These are phyloP conservation scores for Ophiognomonia clavigignenti-juglandacearum DNA, from an alignment of 2,329 filamentous ascomycete genomes.

Conservation along the genomic window DNA sequence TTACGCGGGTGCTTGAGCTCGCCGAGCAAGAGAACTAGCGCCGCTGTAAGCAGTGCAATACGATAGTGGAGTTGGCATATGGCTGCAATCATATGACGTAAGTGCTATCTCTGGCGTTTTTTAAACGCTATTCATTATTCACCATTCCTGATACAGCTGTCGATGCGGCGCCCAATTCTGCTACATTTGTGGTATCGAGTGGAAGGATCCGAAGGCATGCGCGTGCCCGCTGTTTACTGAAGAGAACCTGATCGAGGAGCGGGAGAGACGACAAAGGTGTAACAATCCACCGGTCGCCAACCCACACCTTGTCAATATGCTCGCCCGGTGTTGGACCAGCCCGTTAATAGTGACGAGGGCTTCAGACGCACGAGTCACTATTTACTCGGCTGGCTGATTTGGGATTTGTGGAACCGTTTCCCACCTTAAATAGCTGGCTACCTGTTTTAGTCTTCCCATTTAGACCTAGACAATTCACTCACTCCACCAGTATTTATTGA, in stretches of 20 bases:
- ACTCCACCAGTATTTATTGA: no score
- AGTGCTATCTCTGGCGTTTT: constrained; percentile 24
- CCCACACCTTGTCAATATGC: no score
- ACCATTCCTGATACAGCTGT: constrained; percentile 31
- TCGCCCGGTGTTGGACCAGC: no score
- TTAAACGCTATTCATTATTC: not conserved
- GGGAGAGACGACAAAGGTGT: no score
- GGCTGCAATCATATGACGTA: constrained; percentile 56
- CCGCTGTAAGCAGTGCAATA: constrained; percentile 39
- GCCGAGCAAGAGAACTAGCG: constrained; percentile 44
- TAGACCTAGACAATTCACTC: no score
- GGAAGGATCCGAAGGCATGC: constrained; percentile 38
- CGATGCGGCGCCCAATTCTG: constrained; percentile 42
- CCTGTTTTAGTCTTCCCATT: no score
- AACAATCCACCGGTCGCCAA: no score
- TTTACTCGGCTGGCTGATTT: no score
- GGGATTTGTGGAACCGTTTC: no score
- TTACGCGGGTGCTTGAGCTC: constrained; percentile 34
- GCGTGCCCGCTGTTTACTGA: not conserved
- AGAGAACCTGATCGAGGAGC: not conserved
- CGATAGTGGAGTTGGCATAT: constrained; percentile 41
- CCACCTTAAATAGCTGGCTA: no score
- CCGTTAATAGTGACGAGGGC: no score
- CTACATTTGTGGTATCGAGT: constrained; percentile 37
- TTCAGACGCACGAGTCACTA: no score